Conservation (phyloP, 805 yeast species). For the Jamesozyma piceae region DNA sequence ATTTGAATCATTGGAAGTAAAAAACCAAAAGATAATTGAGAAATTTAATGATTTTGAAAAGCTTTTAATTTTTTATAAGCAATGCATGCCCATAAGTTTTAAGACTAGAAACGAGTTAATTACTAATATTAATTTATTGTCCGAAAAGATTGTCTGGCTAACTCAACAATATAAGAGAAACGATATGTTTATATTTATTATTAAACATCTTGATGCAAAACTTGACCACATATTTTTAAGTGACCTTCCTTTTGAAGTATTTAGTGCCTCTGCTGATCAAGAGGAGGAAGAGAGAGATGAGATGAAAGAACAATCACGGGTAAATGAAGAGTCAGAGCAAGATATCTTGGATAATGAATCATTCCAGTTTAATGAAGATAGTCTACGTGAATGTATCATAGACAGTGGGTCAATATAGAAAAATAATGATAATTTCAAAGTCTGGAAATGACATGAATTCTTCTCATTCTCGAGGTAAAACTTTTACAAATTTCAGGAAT, state of each 20-base stretch:
- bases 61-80: constrained; percentile 32
- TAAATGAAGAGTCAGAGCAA: neutral
- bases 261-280: neutral
- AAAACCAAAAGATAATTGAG: constrained; percentile 29
- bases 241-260: neutral
- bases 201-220: constrained; percentile 3
- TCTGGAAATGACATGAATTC: no score
- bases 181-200: constrained; percentile 32
- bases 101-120: constrained; percentile 44
- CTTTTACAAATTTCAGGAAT: no score
- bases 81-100: constrained; percentile 46
- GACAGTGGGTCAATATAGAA: neutral
- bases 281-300: neutral
- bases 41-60: constrained; percentile 33
- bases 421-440: neutral
- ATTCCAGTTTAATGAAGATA: neutral
- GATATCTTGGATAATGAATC: neutral
- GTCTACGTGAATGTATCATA: neutral
- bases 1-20: constrained; percentile 28
- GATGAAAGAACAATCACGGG: neutral
- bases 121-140: constrained; percentile 37
- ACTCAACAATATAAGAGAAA: constrained; percentile 45
- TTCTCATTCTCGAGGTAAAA: no score
- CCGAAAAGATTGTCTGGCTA: constrained; percentile 48
- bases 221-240: neutral